Base-by-base conservation (phyloP, 164 flowering plant genomes). In the Magnolia kwangsiensis region DNA sequence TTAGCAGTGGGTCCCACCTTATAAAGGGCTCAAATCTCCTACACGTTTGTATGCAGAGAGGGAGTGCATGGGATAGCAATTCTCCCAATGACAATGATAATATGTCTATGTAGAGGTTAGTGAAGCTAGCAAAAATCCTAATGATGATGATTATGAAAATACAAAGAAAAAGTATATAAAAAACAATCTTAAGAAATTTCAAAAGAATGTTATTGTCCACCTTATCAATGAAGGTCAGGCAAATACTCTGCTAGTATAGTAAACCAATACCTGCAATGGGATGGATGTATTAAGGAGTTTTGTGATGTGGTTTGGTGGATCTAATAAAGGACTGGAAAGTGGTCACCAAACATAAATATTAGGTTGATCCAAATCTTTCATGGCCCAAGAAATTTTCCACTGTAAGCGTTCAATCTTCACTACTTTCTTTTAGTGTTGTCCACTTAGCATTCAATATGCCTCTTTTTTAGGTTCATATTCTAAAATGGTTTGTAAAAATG, bases 161-260 rank as follows among this genome's bases (percentile, higher is more conserved):
- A 31, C 4, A 3, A 31, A 31, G 37, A 31, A 31, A 1, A 31
- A 31, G 37, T 4, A 31, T 31, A 31, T 50, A 31, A n/a, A 21
- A 11, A 50, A 73, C 50, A 27, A 31, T 72, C 51, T 67, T 16
- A 67, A 24, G 70, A 45, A 67, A 27, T 1, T 31, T 31, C 3
- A 67, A 50, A 70, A 50, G 58, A 13, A 49, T 8, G 37, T 31
- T 21, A 8, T 8, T n/a, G 10, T 20, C 19, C 89, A 94, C 99
- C 99, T 91, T 96, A 81, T 94, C 98, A 77, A 94, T 98, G 80
- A 23, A 96, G 98, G 81, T 92, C 99, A 4, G 96, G 90, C 80
- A 92, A 82, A 86, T 94, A 97, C 80, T 88, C 98, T 49, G 92
- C 89, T 59, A 96, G 84, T 76, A 96, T 93, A 69, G 88, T 90